These are phyloP conservation scores for Lentinula lateritia DNA, from an alignment of 768 basidiomycete genomes.

Conservation along the genomic window DNA sequence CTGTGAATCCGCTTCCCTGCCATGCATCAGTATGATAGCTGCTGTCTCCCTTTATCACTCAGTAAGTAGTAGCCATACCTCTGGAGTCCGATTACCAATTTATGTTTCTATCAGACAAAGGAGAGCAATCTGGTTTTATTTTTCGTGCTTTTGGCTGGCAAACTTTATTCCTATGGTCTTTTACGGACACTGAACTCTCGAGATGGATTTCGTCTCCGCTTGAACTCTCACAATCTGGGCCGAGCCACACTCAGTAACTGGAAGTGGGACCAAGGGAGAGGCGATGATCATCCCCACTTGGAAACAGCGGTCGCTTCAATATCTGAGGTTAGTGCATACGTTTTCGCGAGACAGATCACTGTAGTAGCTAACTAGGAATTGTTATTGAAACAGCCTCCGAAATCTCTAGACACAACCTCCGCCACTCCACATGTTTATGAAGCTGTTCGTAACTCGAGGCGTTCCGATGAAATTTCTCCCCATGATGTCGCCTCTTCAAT, in stretches of 20 bases:
- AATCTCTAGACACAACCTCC: not conserved
- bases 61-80: constrained; percentile 18
- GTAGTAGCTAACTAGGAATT: not conserved
- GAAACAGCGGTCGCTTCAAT: not conserved
- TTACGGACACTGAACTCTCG: constrained; percentile 24
- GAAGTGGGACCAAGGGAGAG: not conserved
- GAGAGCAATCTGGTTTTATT: constrained; percentile 37
- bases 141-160: constrained; percentile 45
- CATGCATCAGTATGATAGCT: constrained; percentile 25
- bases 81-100: not conserved
- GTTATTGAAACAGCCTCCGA: not conserved
- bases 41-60: constrained; percentile 25
- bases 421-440: not conserved
- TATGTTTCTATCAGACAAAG: not conserved
- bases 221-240: constrained; percentile 5
- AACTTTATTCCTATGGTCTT: constrained; percentile 36
- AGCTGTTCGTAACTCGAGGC: not conserved
- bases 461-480: not conserved
- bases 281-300: not conserved
- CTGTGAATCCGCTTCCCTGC: constrained; percentile 27
- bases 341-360: not conserved
- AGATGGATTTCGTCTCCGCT: not conserved
- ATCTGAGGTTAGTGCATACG: not conserved
- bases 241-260: constrained; percentile 1
- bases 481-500: not conserved